Percentiles rank a stretch among this genome's conserved stretches.
Evolutionary conservation across 768 basidiomycete genomes (phyloP).

Genomic region (Trametes punicea): DNA sequence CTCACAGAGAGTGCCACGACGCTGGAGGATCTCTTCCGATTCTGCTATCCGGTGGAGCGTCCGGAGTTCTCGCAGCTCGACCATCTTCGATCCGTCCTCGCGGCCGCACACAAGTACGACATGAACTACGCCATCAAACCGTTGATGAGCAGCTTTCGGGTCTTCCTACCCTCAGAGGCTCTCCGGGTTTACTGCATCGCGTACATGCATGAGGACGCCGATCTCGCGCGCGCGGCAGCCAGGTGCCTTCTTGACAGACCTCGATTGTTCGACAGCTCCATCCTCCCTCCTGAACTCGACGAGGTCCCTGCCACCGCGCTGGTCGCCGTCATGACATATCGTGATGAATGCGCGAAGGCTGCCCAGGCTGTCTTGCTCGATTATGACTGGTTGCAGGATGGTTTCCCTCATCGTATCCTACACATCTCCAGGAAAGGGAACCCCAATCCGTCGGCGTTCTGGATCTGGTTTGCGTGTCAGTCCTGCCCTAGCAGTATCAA

Average conservation of each 20-base stretch:
- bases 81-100: neutral
- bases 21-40: conserved; percentile 10
- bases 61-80: neutral
- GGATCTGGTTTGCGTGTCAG: conserved; percentile 1
- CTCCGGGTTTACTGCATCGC: conserved; percentile 19
- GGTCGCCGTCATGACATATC: neutral
- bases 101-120: conserved; percentile 24
- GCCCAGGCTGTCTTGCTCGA: neutral
- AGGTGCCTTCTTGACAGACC: neutral
- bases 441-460: neutral
- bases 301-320: neutral
- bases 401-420: neutral
- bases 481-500: neutral
- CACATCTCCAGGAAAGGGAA: conserved; percentile 3
- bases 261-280: neutral
- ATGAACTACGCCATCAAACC: conserved; percentile 9
- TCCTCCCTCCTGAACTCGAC: neutral
- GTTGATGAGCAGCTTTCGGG: neutral
- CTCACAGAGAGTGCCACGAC: conserved; percentile 1
- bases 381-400: neutral
- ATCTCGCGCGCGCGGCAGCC: conserved; percentile 1
- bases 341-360: neutral
- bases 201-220: neutral
- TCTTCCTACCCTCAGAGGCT: conserved; percentile 1
- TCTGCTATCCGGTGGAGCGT: conserved; percentile 14